These are phyloP conservation scores for Tephrocybe sp. DNA, from an alignment of 768 basidiomycete species.

Conservation along the genomic window DNA sequence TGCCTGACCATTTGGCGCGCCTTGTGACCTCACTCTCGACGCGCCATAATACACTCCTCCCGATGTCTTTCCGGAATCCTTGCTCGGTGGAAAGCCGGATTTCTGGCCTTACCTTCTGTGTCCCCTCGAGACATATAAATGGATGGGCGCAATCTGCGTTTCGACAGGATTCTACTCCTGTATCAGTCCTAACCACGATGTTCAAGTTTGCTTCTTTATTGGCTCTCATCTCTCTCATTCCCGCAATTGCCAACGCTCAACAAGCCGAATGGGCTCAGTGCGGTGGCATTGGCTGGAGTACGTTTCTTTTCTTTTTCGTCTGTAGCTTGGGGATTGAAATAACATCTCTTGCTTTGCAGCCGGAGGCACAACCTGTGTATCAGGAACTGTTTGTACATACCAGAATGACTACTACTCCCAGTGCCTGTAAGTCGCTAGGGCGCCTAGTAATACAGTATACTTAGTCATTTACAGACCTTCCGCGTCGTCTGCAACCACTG, in stretches of 20 bases:
- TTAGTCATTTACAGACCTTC: constrained; percentile 11
- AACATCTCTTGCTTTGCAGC: constrained; percentile 17
- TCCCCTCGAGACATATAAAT: constrained; percentile 9
- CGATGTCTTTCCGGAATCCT: constrained; percentile 25
- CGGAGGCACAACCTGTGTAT: constrained; percentile 37
- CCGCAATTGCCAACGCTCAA: constrained; percentile 42
- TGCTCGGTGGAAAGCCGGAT: constrained; percentile 36
- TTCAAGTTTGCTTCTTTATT: constrained; percentile 44
- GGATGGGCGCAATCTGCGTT: not conserved
- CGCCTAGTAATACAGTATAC: not conserved
- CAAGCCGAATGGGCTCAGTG: constrained; percentile 48
- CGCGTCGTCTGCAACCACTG: constrained; percentile 15
- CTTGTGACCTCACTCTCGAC: constrained; percentile 23
- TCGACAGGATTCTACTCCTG: constrained; percentile 9
- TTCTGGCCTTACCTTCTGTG: constrained; percentile 15
- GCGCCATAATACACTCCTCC: constrained; percentile 9
- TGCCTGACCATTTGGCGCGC: constrained; percentile 23
- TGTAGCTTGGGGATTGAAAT: not conserved
- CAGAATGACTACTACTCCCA: constrained; percentile 38
- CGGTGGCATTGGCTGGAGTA: constrained; percentile 51
- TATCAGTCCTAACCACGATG: constrained; percentile 28
- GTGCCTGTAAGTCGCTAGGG: constrained; percentile 30
- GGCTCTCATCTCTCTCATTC: constrained; percentile 39
- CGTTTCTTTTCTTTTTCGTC: constrained; percentile 14
- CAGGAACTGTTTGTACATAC: constrained; percentile 30